Conservation (phyloP, 208 protist genomes). For the Porcisia hertigi region DNA sequence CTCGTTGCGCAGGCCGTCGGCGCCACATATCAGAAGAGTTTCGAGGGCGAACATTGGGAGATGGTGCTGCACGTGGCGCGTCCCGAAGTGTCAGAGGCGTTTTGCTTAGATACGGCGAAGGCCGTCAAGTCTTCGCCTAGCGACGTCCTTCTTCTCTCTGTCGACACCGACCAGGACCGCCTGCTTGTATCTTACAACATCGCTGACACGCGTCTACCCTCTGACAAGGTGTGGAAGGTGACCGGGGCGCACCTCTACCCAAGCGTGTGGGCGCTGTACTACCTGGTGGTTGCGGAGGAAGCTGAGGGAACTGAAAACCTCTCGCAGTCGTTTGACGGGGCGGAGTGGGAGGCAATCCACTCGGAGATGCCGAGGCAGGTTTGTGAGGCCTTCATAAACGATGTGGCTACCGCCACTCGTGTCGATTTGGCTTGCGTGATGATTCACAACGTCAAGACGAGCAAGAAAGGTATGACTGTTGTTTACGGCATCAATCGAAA, state of each 20-base stretch:
- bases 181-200: slow-evolving; percentile 57
- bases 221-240: slow-evolving; percentile 26
- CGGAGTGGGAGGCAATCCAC: slow-evolving; percentile 34
- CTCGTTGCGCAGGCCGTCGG: slow-evolving; percentile 40
- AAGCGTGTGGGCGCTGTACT: slow-evolving; percentile 50
- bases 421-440: slow-evolving; percentile 21
- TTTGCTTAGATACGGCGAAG: slow-evolving; percentile 45
- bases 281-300: slow-evolving; percentile 39
- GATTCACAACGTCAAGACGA: slow-evolving; percentile 31
- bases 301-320: slow-evolving; percentile 29
- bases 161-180: slow-evolving; percentile 42
- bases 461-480: slow-evolving; percentile 35
- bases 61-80: slow-evolving; percentile 34
- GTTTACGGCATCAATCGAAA: slow-evolving; percentile 26
- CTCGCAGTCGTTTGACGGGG: slow-evolving; percentile 40
- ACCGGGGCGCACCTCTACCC: slow-evolving; percentile 43
- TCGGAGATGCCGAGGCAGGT: slow-evolving; percentile 19
- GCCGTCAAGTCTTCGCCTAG: slow-evolving; percentile 28
- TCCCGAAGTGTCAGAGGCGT: slow-evolving; percentile 45
- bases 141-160: slow-evolving; percentile 36
- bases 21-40: slow-evolving; percentile 44
- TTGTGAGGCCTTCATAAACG: slow-evolving; percentile 27
- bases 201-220: slow-evolving; percentile 11
- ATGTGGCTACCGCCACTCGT: slow-evolving; percentile 24
- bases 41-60: slow-evolving; percentile 59